Percentiles rank a stretch among this genome's conserved stretches.
Evolutionary conservation across 2,329 filamentous ascomycete genomes (phyloP).

Genomic region (Aspergillus fumigatus): DNA sequence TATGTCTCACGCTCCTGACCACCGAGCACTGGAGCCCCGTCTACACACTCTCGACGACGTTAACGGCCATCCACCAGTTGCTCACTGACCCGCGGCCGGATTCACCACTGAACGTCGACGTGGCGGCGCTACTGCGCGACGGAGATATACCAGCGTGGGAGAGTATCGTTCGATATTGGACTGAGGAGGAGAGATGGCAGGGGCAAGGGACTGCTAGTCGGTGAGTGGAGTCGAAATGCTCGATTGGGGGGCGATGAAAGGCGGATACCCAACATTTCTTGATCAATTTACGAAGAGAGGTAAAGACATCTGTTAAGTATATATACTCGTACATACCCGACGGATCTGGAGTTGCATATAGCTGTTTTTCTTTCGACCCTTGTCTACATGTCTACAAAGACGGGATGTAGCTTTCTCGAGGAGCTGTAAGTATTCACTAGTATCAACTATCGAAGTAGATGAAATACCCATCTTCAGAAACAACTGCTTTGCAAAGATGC

Average conservation of each 20-base stretch:
- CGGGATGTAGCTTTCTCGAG: background rate
- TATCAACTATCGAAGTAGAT: background rate
- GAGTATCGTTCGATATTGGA: constrained; percentile 45
- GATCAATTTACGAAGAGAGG: background rate
- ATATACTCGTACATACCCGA: background rate
- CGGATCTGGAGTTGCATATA: background rate
- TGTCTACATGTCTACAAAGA: background rate
- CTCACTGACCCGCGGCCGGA: constrained; percentile 44
- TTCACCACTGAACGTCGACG: constrained; percentile 47
- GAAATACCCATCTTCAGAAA: background rate
- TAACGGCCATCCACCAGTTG: constrained; percentile 45
- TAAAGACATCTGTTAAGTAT: background rate
- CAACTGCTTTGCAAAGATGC: background rate
- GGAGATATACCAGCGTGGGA: constrained; percentile 44
- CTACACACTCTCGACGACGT: constrained; percentile 62
- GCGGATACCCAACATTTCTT: background rate
- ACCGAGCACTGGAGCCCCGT: constrained; percentile 73
- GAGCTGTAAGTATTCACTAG: background rate
- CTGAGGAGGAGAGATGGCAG: constrained; percentile 43
- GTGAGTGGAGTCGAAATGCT: background rate
- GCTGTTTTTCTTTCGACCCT: background rate
- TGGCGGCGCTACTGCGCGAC: constrained; percentile 43
- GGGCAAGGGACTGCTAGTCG: constrained; percentile 17
- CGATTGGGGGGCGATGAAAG: too few species aligned
- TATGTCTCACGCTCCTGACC: constrained; percentile 84